Evolutionary conservation across 2,329 filamentous ascomycete species (phyloP), one percentile per base, ranked within the genome.

Genomic region (Fonsecaea nubica): DNA sequence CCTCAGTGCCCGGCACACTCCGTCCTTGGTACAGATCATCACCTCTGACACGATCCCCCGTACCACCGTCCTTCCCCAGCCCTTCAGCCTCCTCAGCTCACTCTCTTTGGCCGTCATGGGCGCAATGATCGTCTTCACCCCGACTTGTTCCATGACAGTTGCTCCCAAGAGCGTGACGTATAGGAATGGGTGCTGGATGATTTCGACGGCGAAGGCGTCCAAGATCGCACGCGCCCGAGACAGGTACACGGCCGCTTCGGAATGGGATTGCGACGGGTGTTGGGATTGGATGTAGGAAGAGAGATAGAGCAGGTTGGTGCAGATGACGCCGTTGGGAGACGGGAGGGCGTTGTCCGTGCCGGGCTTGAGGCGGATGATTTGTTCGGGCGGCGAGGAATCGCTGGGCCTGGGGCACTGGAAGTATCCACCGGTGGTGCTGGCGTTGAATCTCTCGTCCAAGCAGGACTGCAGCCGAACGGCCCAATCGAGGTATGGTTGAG

Each of bases 321-420:
- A 91, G n/a, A 91, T 90, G 5, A 94, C 86, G 45, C 92, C 92
- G 76, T 99, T 99, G 59, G 92, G 90, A 0, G 92, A 95, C 0
- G 95, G 95, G 67, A 95, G 90, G 1, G 92, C 90, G 4, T 92
- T 92, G 77, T 99, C 95, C 86, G 97, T 97, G 70, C 93, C 95
- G 69, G 96, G 92, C 79, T 99, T 99, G 58, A 97, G 86, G 30
- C 94, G 90, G 67, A 98, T 86, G 58, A 73, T 69, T 45, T 69
- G 68, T 15, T 72, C 68, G 7, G 58, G 7, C 7, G 45, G 45
- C 6, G 58, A 53, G 6, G 58, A 53, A 8, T 33, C 33, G 8
- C 21, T 18, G 15, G 68, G 61, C 25, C 6, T 45, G 30, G 63
- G 58, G 21, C 68, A 64, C 52, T 72, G 70, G 54, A 63, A 70